A percentile compares a stretch with the other conserved stretches of the same genome.
phyloP scores from a whole-genome alignment of 228 moss, liverwort and hornwort genomes.

The Sphagnum fallax region DNA sequence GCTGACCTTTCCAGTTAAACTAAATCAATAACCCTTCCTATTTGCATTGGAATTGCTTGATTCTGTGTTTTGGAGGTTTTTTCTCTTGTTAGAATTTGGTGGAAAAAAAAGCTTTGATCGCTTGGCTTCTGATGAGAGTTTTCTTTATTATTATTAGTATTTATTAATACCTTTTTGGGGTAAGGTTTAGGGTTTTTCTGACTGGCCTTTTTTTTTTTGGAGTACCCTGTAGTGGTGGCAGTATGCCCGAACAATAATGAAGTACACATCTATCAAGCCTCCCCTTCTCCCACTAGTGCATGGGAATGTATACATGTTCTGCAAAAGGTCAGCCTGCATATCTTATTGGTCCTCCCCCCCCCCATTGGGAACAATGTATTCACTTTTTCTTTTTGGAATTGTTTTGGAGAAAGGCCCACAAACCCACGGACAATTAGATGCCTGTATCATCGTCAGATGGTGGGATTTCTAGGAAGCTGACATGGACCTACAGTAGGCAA shows the following conservation, averaged over 20 bases:
- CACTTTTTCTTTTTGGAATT: neutral
- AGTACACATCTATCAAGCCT: constrained; percentile 90
- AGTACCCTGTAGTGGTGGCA: constrained; percentile 68
- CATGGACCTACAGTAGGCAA: too few species aligned
- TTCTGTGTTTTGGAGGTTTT: neutral
- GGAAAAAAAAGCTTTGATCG: neutral
- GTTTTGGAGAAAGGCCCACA: neutral
- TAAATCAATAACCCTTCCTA: neutral
- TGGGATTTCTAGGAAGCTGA: too few species aligned
- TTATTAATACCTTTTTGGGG: too few species aligned
- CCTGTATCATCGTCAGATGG: too few species aligned
- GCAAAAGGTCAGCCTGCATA: constrained; percentile 52
- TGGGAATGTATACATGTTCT: constrained; percentile 87
- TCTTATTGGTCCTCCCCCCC: neutral
- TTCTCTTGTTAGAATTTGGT: neutral
- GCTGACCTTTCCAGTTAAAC: constrained; percentile 76
- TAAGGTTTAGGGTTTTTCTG: too few species aligned
- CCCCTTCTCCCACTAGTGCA: constrained; percentile 51
- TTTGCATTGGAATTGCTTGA: neutral
- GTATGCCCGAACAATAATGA: constrained; percentile 86
- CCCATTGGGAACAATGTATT: too few species aligned
- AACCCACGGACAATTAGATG: neutral
- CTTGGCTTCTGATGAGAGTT: neutral
- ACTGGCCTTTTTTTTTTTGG: too few species aligned
- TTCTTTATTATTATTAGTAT: neutral